A percentile compares a stretch with the other conserved stretches of the same genome.
Conservation (phyloP, 805 yeast species). For the Yarrowia sp. region DNA sequence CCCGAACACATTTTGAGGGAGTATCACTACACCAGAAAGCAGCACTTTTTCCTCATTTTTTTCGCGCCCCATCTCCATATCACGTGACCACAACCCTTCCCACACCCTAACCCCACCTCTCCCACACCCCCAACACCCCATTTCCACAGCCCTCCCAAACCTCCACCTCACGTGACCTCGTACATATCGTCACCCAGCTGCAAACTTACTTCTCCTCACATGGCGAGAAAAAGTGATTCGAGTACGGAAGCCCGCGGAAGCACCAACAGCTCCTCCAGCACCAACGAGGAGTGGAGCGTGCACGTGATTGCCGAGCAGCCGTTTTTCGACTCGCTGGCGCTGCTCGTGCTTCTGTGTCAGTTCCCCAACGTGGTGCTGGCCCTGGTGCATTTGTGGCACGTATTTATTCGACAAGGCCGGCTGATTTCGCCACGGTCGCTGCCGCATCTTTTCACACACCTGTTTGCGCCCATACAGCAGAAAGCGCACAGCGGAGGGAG, state of each 20-base stretch:
- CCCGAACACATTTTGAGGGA: no score
- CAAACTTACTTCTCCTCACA: background rate
- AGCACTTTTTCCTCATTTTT: no score
- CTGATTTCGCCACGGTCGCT: constrained; percentile 7
- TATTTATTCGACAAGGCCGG: constrained; percentile 7
- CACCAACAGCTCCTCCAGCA: background rate
- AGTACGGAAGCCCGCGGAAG: background rate
- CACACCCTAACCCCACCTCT: no score
- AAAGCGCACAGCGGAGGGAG: background rate
- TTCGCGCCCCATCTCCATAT: no score
- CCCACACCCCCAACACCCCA: no score
- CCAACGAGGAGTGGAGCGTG: constrained; percentile 2
- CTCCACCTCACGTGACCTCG: background rate
- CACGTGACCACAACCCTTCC: no score
- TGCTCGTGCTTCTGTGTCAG: constrained; percentile 12
- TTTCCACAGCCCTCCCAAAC: no score
- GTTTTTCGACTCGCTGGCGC: constrained; percentile 25
- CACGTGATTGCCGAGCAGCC: constrained; percentile 19
- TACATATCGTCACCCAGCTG: background rate
- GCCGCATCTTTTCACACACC: constrained; percentile 12
- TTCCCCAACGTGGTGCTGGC: constrained; percentile 16
- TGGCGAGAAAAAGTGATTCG: constrained; percentile 24
- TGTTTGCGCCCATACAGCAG: constrained; percentile 2
- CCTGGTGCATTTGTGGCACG: constrained; percentile 19
- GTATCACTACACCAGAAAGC: no score